A percentile compares a stretch with the other conserved stretches of the same genome.
These are phyloP conservation scores for Geotrichum candidum DNA, from an alignment of 1,139 yeast genomes.

Conservation along the genomic window DNA sequence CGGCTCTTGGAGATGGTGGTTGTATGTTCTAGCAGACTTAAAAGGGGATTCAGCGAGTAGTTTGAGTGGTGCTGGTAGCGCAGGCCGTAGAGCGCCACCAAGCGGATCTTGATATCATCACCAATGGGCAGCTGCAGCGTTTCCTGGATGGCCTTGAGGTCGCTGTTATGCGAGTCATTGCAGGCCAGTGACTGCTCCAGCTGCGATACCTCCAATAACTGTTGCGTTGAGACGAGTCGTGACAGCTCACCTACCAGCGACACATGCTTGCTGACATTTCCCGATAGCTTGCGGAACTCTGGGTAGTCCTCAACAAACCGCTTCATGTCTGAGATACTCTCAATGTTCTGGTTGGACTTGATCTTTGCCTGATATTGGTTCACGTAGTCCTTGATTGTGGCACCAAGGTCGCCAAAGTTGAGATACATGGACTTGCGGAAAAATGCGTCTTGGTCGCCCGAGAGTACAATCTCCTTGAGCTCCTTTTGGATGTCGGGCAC, in stretches of 20 bases:
- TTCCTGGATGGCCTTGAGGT: constrained; percentile 43
- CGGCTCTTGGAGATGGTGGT: constrained; percentile 33
- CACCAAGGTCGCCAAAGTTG: constrained; percentile 93
- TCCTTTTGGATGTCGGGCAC: constrained; percentile 45
- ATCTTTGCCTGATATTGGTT: constrained; percentile 77
- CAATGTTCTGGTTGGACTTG: constrained; percentile 62
- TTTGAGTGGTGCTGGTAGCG: constrained; percentile 51
- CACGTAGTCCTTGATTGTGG: constrained; percentile 78
- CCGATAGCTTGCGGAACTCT: constrained; percentile 78
- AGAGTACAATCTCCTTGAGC: constrained; percentile 54
- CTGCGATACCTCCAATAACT: constrained; percentile 83
- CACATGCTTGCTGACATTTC: constrained; percentile 91
- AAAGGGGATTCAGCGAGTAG: constrained; percentile 38
- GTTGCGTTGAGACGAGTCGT: constrained; percentile 49
- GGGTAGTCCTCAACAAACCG: constrained; percentile 88
- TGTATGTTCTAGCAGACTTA: constrained; percentile 35
- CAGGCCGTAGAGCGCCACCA: constrained; percentile 66
- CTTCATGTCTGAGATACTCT: constrained; percentile 81
- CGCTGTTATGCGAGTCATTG: constrained; percentile 50
- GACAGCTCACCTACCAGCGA: constrained; percentile 83
- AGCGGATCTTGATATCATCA: constrained; percentile 44
- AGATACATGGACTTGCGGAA: constrained; percentile 74
- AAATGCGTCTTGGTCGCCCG: constrained; percentile 67
- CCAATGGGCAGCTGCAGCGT: constrained; percentile 34
- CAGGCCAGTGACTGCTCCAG: constrained; percentile 81